Evolutionary conservation across 305 asterid species (phyloP).

Genomic region (Fraxinus latifolia): DNA sequence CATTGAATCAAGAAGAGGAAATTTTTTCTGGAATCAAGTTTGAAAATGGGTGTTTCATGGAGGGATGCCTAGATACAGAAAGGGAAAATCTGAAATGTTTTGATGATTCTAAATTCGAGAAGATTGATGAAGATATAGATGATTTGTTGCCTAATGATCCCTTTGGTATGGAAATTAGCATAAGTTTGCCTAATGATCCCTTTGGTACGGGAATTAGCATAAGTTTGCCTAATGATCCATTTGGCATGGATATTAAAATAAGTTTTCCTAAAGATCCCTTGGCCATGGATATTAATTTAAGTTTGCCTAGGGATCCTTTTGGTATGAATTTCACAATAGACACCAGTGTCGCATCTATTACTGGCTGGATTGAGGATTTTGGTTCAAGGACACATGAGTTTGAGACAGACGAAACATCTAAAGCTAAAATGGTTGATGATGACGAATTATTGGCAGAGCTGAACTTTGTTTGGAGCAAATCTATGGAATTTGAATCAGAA

Average conservation of each 20-base stretch:
- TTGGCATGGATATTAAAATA: conserved; percentile 31
- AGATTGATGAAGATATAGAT: conserved; percentile 43
- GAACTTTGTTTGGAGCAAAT: conserved; percentile 40
- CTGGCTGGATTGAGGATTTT: conserved; percentile 53
- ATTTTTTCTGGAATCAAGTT: conserved; percentile 24
- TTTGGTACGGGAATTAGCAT: conserved; percentile 26
- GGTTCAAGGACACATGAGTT: conserved; percentile 32
- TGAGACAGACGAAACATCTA: conserved; percentile 31
- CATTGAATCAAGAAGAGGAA: conserved; percentile 36
- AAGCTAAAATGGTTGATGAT: conserved; percentile 27
- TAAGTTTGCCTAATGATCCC: not conserved
- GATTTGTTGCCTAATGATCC: conserved; percentile 38
- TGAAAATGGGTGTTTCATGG: conserved; percentile 29
- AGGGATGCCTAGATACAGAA: conserved; percentile 21
- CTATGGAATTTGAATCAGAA: conserved; percentile 34
- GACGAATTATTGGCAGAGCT: conserved; percentile 32
- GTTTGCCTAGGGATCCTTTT: conserved; percentile 67
- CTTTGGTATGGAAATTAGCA: too few species aligned
- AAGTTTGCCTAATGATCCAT: conserved; percentile 38
- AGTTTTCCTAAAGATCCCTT: conserved; percentile 27
- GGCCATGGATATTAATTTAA: conserved; percentile 23
- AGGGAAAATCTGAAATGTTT: conserved; percentile 20
- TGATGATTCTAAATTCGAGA: conserved; percentile 34
- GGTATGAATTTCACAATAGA: conserved; percentile 46
- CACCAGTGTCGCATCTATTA: conserved; percentile 39